Evolutionary conservation across 2,329 filamentous ascomycete genomes (phyloP).

Genomic region (Massarina eburnea): DNA sequence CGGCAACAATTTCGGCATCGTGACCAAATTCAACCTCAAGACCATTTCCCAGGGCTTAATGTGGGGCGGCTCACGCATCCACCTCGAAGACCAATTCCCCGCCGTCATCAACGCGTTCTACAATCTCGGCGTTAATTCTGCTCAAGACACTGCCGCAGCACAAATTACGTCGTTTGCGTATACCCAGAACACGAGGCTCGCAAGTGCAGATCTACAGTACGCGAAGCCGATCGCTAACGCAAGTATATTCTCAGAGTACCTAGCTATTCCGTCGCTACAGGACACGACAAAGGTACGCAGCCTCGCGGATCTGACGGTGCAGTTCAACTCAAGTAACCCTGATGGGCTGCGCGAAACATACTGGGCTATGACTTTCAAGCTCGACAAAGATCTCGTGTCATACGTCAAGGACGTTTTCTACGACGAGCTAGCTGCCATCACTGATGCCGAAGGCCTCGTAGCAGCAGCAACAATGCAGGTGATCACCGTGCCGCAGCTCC

Average conservation of each 20-base stretch:
- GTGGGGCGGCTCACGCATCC: slow-evolving; percentile 27
- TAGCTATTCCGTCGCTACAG: slow-evolving; percentile 17
- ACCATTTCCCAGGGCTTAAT: slow-evolving; percentile 22
- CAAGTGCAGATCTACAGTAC: slow-evolving; percentile 25
- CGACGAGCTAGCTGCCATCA: slow-evolving; percentile 20
- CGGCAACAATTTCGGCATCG: slow-evolving; percentile 40
- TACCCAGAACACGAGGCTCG: slow-evolving; percentile 17
- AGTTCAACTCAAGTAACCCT: slow-evolving; percentile 14
- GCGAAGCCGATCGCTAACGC: slow-evolving; percentile 27
- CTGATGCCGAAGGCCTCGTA: slow-evolving; percentile 16
- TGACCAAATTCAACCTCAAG: slow-evolving; percentile 25
- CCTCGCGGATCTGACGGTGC: slow-evolving; percentile 22
- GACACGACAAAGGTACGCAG: slow-evolving; percentile 22
- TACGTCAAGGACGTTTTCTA: slow-evolving; percentile 25
- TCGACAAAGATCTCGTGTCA: slow-evolving; percentile 20
- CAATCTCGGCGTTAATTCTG: slow-evolving; percentile 26
- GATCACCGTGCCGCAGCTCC: slow-evolving; percentile 23
- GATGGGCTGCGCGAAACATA: slow-evolving; percentile 27
- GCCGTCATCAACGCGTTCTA: slow-evolving; percentile 26
- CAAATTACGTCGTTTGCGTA: slow-evolving; percentile 31
- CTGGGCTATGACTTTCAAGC: slow-evolving; percentile 29
- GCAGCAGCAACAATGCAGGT: slow-evolving; percentile 27
- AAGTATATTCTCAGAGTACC: slow-evolving; percentile 28
- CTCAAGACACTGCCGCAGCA: slow-evolving; percentile 24
- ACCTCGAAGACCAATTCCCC: slow-evolving; percentile 16